phyloP scores from a whole-genome alignment of 805 yeast genomes.

The Wickerhamiella slavikovae region DNA sequence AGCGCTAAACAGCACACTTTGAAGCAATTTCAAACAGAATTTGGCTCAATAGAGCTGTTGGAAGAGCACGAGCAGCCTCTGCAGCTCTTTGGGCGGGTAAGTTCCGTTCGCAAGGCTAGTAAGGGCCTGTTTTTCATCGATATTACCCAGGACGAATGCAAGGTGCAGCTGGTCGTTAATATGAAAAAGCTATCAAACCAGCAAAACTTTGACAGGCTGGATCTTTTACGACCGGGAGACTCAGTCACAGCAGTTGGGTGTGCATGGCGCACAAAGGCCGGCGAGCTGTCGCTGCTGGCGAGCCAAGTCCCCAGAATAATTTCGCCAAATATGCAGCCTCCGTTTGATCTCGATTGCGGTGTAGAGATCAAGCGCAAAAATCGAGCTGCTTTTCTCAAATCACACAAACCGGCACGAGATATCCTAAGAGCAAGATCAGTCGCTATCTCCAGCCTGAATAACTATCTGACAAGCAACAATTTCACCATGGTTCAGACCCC shows the following conservation, averaged over 20 bases:
- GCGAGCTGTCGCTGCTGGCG: conserved; percentile 56
- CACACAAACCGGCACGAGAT: conserved; percentile 30
- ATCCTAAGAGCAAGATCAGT: conserved; percentile 30
- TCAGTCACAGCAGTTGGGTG: conserved; percentile 40
- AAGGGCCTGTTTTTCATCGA: conserved; percentile 53
- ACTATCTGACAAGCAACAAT: conserved; percentile 29
- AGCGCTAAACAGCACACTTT: neutral
- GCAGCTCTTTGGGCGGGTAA: conserved; percentile 44
- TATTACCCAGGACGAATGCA: conserved; percentile 33
- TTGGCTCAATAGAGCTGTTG: conserved; percentile 3
- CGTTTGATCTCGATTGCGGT: conserved; percentile 45
- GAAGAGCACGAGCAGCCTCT: conserved; percentile 4
- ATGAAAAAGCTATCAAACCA: conserved; percentile 26
- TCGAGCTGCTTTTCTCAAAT: conserved; percentile 54
- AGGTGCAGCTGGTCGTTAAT: conserved; percentile 43
- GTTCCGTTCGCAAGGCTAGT: conserved; percentile 40
- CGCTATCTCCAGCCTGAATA: conserved; percentile 35
- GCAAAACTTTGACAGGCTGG: too few relatives aligned
- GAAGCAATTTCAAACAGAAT: neutral
- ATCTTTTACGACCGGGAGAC: conserved; percentile 53
- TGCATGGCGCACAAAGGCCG: conserved; percentile 58
- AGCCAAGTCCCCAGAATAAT: conserved; percentile 29
- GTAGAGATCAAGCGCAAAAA: conserved; percentile 37
- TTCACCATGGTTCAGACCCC: conserved; percentile 87
- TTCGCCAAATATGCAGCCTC: conserved; percentile 47